Base-by-base conservation (phyloP, 2,329 filamentous ascomycete species). In the Diplodia seriata region DNA sequence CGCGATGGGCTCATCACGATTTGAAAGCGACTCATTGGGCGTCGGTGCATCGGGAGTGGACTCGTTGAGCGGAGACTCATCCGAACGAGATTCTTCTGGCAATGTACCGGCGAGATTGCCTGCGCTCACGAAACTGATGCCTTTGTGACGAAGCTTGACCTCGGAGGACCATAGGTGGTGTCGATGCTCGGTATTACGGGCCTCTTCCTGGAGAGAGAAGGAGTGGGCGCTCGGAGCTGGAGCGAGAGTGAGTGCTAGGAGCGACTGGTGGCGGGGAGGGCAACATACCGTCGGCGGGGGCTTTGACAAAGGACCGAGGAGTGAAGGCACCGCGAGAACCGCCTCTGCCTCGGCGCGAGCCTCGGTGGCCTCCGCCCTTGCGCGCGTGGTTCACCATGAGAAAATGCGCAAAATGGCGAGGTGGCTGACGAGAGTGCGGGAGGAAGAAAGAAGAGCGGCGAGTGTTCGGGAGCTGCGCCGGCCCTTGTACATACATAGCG, bases 41-140 rank as follows among this genome's bases (percentile, higher is more conserved):
- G 11, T 36, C n/a, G 59, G 20, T 4, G 15, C 47, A 29, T 38
- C 11, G 15, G 74, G 69, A 38, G 80, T 75, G 15, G 78, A 73
- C 49, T 71, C 49, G 23, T 77, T 11, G 33, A 18, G 15, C 20
- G 54, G n/a, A 15, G 15, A 56, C 20, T 56, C n/a, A 11, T 38
- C 54, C 2, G 54, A 38, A 23, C 33, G 18, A 11, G 54, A n/a
- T 3, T 56, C 31, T 36, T 56, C 73, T 67, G 57, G 56, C n/a
- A 57, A 11, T 29, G 66, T 62, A 20, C 76, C 76, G 67, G 77
- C 69, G 66, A 79, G 72, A 26, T 71, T 78, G 26, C 86, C 87
- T 40, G 86, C 87, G 74, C 86, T 88, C 69, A 91, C 83, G 73
- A 91, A 91, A 1, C 78, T 75, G 62, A 91, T 82, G 29, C 80